These are phyloP conservation scores for Solidago caesia DNA, from an alignment of 129 eudicot species.

Conservation along the genomic window DNA sequence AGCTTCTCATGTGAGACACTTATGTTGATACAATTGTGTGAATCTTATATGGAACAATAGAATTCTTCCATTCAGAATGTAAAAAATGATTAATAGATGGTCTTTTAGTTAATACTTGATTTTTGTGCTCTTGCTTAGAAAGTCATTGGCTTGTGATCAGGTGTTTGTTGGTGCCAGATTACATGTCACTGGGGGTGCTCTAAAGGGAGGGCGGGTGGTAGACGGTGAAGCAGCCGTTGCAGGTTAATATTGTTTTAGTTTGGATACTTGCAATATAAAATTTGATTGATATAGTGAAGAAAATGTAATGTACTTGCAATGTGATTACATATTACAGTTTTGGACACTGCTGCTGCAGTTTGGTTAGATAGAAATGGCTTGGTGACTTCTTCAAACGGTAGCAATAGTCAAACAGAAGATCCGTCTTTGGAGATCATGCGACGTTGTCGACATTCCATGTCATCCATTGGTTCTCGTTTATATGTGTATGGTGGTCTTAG, in stretches of 20 bases:
- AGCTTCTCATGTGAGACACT: not conserved
- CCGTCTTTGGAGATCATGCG: conserved; percentile 74
- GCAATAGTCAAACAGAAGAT: conserved; percentile 62
- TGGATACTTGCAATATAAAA: conserved; percentile 2
- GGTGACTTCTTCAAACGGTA: conserved; percentile 66
- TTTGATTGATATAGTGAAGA: conserved; percentile 3
- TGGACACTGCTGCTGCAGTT: conserved; percentile 97
- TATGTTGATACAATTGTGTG: too few relatives aligned
- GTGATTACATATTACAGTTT: conserved; percentile 43
- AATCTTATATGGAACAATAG: too few relatives aligned
- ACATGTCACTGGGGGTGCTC: conserved; percentile 96
- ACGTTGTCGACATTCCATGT: conserved; percentile 92
- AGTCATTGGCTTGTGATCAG: conserved; percentile 38
- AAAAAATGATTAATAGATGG: not conserved
- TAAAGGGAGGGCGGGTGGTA: conserved; percentile 91
- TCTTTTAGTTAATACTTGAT: not conserved
- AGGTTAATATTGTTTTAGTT: conserved; percentile 41
- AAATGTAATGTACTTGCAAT: conserved; percentile 8
- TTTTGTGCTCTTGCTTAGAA: not conserved
- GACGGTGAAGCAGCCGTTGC: conserved; percentile 90
- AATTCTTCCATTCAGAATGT: not conserved
- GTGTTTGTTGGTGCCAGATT: conserved; percentile 96
- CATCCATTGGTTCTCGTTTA: conserved; percentile 81
- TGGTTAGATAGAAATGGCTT: conserved; percentile 94
- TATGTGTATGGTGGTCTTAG: conserved; percentile 89